Conservation (phyloP, 768 basidiomycete species). For the Mycena leptocephala region DNA sequence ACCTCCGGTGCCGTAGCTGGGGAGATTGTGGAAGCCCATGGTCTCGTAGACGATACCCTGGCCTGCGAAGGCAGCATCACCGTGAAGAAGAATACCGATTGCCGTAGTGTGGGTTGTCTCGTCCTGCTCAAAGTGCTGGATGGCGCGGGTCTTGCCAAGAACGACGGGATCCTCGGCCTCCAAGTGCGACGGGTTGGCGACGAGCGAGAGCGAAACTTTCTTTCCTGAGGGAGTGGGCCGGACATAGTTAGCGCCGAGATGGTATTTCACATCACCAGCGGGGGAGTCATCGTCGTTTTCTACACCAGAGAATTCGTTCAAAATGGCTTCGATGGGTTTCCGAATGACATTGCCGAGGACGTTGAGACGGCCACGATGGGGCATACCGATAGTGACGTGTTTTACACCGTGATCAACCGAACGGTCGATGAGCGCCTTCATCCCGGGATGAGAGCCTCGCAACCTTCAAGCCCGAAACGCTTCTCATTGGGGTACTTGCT, state of each 20-base stretch:
- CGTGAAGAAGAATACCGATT: constrained; percentile 96
- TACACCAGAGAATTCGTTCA: constrained; percentile 94
- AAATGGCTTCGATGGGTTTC: constrained; percentile 97
- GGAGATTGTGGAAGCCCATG: constrained; percentile 97
- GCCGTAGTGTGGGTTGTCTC: constrained; percentile 86
- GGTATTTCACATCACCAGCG: constrained; percentile 99
- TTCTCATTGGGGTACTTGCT: constrained; percentile 99
- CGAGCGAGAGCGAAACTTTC: constrained; percentile 96
- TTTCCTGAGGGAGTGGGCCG: constrained; percentile 98
- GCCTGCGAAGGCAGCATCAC: constrained; percentile 98
- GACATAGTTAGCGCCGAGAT: constrained; percentile 98
- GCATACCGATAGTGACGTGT: constrained; percentile 98
- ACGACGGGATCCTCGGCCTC: constrained; percentile 99
- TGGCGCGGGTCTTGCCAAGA: constrained; percentile 98
- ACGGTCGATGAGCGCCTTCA: constrained; percentile 99
- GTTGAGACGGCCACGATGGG: constrained; percentile 98
- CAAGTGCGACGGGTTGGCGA: constrained; percentile 98
- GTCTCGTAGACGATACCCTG: constrained; percentile 99
- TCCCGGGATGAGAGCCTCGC: constrained; percentile 97
- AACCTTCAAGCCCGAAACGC: constrained; percentile 98
- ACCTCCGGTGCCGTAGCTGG: constrained; percentile 96
- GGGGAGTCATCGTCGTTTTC: constrained; percentile 82
- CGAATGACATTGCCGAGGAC: constrained; percentile 98
- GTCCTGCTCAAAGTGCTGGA: constrained; percentile 95
- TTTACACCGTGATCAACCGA: constrained; percentile 98